Evolutionary conservation across 306 rosid species (phyloP), one percentile per base, ranked within the genome.

Genomic region (Cicer judaicum): DNA sequence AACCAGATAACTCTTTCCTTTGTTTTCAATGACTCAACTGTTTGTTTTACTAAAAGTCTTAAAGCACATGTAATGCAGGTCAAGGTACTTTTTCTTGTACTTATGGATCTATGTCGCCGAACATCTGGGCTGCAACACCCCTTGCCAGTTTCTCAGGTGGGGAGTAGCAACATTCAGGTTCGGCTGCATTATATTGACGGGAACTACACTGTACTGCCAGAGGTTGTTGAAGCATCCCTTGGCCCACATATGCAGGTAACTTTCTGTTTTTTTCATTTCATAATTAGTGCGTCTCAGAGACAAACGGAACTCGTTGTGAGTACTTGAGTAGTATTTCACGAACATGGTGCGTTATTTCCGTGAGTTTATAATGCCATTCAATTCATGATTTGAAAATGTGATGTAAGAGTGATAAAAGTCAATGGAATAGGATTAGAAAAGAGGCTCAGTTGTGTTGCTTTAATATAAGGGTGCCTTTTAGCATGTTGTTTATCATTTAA

Each of bases 171-270:
- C 87, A 89, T 88, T 81, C 98, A 93, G 82, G 96, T 91, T 60
- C 90, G 94, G 79, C 87, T 93, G 80, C 98, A 93, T 86, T 93
- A 89, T 74, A 93, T 91, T 73, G 98, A 93, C 64, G 97, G 98
- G 24, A 91, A 90, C 83, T 91, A 91, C 71, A 91, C 96, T 9
- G 97, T 93, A 63, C 87, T 91, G 69, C 98, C 98, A 11, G 96
- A 93, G 84, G 96, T 93, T 43, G 90, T 93, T 53, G 98, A 91
- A 90, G 97, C 97, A 54, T 86, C 97, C 65, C 89, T 93, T 79
- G 96, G 93, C 69, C 94, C 97, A 57, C 93, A 93, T 78, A 89
- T 93, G 98, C 96, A 93, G 97, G 97, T 93, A 81, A 68, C 70
- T 68, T 24, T 43, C 15, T 43, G 15, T 29, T 46, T 67, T 78